Evolutionary conservation across 2,329 filamentous ascomycete species (phyloP).

Genomic region (Talaromyces marneffei): DNA sequence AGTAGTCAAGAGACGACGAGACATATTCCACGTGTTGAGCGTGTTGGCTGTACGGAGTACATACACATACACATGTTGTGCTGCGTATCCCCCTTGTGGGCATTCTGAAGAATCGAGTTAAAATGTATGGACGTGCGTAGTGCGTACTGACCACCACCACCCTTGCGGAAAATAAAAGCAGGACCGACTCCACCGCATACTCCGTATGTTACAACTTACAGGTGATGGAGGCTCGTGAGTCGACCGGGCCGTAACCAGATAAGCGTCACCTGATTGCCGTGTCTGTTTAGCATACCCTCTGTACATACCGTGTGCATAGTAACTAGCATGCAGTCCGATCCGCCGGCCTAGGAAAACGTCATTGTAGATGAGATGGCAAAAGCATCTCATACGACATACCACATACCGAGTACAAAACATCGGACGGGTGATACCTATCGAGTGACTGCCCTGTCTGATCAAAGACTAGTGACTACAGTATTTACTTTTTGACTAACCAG

Average conservation of each 20-base stretch:
- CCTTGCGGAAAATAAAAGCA: background rate
- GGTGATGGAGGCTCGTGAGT: conserved; percentile 8
- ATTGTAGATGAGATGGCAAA: background rate
- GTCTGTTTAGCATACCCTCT: too few species aligned
- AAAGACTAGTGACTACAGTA: background rate
- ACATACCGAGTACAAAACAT: too few species aligned
- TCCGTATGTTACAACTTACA: background rate
- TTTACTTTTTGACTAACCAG: background rate
- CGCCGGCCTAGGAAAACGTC: background rate
- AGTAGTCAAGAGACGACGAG: background rate
- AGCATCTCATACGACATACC: too few species aligned
- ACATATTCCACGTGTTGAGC: background rate
- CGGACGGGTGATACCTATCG: background rate
- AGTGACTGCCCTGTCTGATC: background rate
- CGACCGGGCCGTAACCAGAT: background rate
- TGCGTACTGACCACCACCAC: background rate
- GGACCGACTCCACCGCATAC: background rate
- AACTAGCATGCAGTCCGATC: background rate
- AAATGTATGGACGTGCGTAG: background rate
- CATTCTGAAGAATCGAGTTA: background rate
- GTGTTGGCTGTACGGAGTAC: background rate
- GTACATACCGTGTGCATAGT: too few species aligned
- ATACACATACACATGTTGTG: background rate
- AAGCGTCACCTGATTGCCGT: conserved; percentile 5
- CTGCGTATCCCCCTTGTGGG: background rate